Percentiles rank a stretch among this genome's conserved stretches.
These are phyloP conservation scores for Colletotrichum sublineola DNA, from an alignment of 2,329 filamentous ascomycete species.

Conservation along the genomic window DNA sequence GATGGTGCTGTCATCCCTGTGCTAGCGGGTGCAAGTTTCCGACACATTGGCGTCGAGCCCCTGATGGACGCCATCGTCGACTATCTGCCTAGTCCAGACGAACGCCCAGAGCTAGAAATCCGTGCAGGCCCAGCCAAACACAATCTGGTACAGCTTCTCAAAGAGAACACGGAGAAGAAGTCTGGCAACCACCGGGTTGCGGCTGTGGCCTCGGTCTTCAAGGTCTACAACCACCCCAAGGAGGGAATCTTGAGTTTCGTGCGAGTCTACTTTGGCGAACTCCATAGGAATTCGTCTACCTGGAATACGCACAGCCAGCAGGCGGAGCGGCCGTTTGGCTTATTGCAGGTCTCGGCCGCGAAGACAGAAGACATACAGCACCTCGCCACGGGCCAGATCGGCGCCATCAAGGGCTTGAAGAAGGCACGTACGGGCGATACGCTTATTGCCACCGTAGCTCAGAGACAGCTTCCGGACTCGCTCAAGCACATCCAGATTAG, in stretches of 20 bases:
- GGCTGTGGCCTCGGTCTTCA: conserved; percentile 82
- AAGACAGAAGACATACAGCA: conserved; percentile 87
- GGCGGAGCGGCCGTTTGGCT: conserved; percentile 83
- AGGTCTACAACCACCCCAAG: conserved; percentile 89
- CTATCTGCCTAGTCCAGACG: conserved; percentile 84
- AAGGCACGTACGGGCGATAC: conserved; percentile 95
- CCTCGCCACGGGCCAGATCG: conserved; percentile 90
- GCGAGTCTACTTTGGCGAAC: conserved; percentile 87
- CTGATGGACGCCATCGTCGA: conserved; percentile 90
- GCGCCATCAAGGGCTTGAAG: conserved; percentile 91
- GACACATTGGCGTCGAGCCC: conserved; percentile 93
- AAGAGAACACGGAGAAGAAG: conserved; percentile 49
- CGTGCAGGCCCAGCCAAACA: conserved; percentile 73
- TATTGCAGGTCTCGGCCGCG: conserved; percentile 90
- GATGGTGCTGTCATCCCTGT: conserved; percentile 84
- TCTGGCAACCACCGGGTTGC: conserved; percentile 53
- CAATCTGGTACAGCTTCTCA: conserved; percentile 49
- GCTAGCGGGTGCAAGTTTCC: conserved; percentile 92
- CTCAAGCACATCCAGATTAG: conserved; percentile 84
- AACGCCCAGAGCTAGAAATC: conserved; percentile 84
- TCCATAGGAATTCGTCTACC: conserved; percentile 79
- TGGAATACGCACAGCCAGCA: conserved; percentile 89
- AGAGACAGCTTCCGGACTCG: conserved; percentile 73
- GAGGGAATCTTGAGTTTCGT: conserved; percentile 93
- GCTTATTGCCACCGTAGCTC: conserved; percentile 77